Base-by-base conservation (phyloP, 2,329 filamentous ascomycete species). In the Orbilia javanica region DNA sequence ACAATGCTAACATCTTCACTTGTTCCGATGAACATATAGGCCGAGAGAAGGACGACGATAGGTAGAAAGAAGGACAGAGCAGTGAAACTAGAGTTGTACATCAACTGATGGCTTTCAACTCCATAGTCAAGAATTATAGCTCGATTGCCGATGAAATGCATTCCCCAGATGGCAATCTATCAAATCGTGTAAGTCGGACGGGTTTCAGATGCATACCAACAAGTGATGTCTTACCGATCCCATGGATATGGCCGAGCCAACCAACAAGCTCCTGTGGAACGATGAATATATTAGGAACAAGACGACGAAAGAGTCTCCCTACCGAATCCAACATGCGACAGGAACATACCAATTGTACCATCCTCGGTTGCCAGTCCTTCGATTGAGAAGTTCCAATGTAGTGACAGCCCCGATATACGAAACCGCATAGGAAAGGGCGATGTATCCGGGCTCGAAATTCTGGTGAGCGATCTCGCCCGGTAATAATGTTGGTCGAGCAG, bases 81-180 rank as follows among this genome's bases (percentile, higher is more conserved):
- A 0, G 93, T 96, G 83, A 90, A 92, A 27, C 88, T 88, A 68
- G 88, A 85, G 64, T 88, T 92, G 86, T 96, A 96, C 39, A 89
- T 87, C 64, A 96, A 90, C 80, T 95, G 92, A 10, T 93, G 85
- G 39, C 88, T 85, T 11, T 85, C 79, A 76, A 89, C 84, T 44
- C 91, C 91, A 79, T 90, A 80, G 44, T 87, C 90, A 18, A 97
- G 87, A 27, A 91, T 86, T 78, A 95, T 92, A 13, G 93, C 93
- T 65, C 91, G 88, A 83, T 96, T 95, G 22, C 93, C 93, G 80
- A 96, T 91, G 82, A 92, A 95, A 83, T 96, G 93, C 92, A 91
- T 86, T 77, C 85, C 85, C 84, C 84, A 88, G 60, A 88, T 87
- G 15, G 86, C 86, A 55, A 87, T 85, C 6, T 87, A 80, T 18